These are phyloP conservation scores for Gynandropsis gynandra DNA, from an alignment of 345 rosid species.

Conservation along the genomic window DNA sequence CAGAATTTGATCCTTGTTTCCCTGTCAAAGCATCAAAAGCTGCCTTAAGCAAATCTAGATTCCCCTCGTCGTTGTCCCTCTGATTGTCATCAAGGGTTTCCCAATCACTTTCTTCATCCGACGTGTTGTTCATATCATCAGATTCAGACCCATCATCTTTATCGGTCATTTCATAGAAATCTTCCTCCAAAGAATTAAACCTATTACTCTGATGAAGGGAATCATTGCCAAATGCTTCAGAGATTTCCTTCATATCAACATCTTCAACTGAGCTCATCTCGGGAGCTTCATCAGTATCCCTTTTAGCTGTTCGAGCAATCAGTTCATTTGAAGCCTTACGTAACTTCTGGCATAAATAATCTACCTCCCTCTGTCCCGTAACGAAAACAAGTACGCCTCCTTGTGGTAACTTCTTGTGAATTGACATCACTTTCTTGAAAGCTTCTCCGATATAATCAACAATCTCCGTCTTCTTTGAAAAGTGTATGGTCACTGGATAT, in stretches of 20 bases:
- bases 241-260: constrained; percentile 59
- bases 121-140: constrained; percentile 38
- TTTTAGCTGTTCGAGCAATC: constrained; percentile 23
- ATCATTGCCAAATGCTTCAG: constrained; percentile 57
- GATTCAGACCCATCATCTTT: constrained; percentile 36
- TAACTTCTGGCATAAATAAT: constrained; percentile 60
- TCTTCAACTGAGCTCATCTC: constrained; percentile 35
- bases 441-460: constrained; percentile 88
- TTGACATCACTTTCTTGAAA: constrained; percentile 74
- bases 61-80: constrained; percentile 26
- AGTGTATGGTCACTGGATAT: constrained; percentile 66
- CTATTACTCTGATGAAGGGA: constrained; percentile 39
- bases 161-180: constrained; percentile 31
- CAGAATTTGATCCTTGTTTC: constrained; percentile 25
- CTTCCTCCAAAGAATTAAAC: constrained; percentile 49
- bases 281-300: constrained; percentile 23
- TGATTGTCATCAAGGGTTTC: constrained; percentile 42
- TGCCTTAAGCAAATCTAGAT: constrained; percentile 56
- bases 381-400: constrained; percentile 93
- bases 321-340: constrained; percentile 51
- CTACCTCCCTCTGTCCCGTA: constrained; percentile 94
- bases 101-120: constrained; percentile 59
- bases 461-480: constrained; percentile 74
- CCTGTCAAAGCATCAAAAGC: constrained; percentile 64
- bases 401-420: constrained; percentile 74